phyloP scores from a whole-genome alignment of 176 grass and related monocot species.

The Aegilops speltoides region DNA sequence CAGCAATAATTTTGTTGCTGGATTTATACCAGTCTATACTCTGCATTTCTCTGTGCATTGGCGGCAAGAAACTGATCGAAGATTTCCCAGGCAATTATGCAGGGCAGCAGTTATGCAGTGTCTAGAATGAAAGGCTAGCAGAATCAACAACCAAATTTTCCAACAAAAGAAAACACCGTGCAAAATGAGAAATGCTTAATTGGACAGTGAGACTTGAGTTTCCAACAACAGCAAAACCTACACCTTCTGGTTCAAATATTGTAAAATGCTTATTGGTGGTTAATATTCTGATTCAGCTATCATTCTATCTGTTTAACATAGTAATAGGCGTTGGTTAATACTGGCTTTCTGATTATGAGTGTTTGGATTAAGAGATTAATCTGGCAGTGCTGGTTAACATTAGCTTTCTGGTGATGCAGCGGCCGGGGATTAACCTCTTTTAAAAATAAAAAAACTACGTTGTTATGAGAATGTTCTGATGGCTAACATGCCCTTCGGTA shows the following conservation, averaged over 20 bases:
- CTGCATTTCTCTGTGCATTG: neutral
- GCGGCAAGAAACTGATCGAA: neutral
- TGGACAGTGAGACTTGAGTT: neutral
- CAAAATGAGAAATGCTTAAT: neutral
- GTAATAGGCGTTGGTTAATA: too few relatives aligned
- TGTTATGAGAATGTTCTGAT: neutral
- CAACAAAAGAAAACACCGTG: neutral
- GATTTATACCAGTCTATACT: neutral
- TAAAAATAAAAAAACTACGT: neutral
- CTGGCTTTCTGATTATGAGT: too few relatives aligned
- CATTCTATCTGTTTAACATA: neutral
- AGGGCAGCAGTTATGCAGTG: neutral
- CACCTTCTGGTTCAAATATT: neutral
- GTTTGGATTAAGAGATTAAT: neutral
- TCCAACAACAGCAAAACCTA: neutral
- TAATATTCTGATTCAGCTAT: neutral
- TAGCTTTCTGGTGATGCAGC: too few relatives aligned
- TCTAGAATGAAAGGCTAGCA: neutral
- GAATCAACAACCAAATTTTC: neutral
- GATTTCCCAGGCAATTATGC: neutral
- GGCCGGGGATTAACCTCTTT: too few relatives aligned
- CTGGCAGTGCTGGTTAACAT: neutral
- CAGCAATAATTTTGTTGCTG: neutral
- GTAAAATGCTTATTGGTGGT: neutral
- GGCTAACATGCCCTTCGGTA: neutral